These are phyloP conservation scores for Ogataea naganishii DNA, from an alignment of 805 yeast genomes.

Conservation along the genomic window DNA sequence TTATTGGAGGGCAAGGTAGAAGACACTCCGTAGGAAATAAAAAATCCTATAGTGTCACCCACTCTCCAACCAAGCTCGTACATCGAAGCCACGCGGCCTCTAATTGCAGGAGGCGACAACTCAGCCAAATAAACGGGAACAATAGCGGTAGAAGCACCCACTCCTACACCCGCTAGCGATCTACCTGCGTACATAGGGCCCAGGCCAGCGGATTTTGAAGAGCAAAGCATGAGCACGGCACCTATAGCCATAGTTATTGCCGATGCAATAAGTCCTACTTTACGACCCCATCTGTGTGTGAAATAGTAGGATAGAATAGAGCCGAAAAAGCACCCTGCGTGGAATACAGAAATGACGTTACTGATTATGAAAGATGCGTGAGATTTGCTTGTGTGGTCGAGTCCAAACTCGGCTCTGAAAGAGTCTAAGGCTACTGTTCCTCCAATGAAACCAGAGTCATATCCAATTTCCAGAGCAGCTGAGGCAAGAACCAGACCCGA, in stretches of 20 bases:
- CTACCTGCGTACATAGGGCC: slow-evolving; percentile 46
- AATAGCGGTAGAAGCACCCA: slow-evolving; percentile 41
- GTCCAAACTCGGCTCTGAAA: slow-evolving; percentile 35
- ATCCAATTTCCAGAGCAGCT: slow-evolving; percentile 44
- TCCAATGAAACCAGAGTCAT: slow-evolving; percentile 49
- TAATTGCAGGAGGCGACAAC: slow-evolving; percentile 32
- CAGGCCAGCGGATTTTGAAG: slow-evolving; percentile 25
- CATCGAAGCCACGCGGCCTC: slow-evolving; percentile 37
- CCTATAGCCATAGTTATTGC: slow-evolving; percentile 35
- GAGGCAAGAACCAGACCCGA: slow-evolving; percentile 34
- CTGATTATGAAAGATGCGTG: slow-evolving; percentile 23
- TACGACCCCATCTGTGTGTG: slow-evolving; percentile 31
- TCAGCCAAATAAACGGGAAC: slow-evolving; percentile 42
- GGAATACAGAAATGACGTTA: slow-evolving; percentile 39
- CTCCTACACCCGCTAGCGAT: slow-evolving; percentile 42
- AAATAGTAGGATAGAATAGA: slow-evolving; percentile 33
- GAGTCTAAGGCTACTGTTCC: slow-evolving; percentile 39
- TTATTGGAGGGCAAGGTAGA: slow-evolving; percentile 18
- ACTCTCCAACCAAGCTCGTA: slow-evolving; percentile 44
- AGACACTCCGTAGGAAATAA: slow-evolving; percentile 40
- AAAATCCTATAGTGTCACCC: slow-evolving; percentile 39
- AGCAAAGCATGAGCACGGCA: slow-evolving; percentile 30
- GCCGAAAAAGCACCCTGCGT: slow-evolving; percentile 45
- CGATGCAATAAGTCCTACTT: slow-evolving; percentile 28
- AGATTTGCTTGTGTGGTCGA: slow-evolving; percentile 21